phyloP scores from a whole-genome alignment of 768 basidiomycete genomes.

The Russula brevipes region DNA sequence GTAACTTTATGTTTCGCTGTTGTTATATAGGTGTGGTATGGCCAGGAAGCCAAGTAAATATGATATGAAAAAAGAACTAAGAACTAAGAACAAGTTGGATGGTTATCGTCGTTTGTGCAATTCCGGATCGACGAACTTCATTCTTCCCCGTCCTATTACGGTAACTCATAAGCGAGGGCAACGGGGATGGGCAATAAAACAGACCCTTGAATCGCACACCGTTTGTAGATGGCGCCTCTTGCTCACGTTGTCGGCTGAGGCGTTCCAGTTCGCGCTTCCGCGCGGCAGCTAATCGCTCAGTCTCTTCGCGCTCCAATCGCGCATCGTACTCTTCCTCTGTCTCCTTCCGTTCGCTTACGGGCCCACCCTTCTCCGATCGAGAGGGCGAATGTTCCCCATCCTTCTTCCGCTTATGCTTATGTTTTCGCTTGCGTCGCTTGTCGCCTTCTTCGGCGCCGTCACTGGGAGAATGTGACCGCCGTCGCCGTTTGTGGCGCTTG shows the following conservation, averaged over 20 bases:
- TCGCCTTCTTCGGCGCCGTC: conserved; percentile 10
- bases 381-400: conserved; percentile 26
- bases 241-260: conserved; percentile 39
- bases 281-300: conserved; percentile 47
- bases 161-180: background rate
- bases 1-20: conserved; percentile 20
- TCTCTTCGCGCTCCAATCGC: conserved; percentile 61
- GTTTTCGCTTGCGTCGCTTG: conserved; percentile 27
- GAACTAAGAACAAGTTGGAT: conserved; percentile 1
- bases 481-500: conserved; percentile 24
- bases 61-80: background rate
- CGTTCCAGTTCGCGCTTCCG: conserved; percentile 46
- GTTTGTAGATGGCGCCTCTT: conserved; percentile 32
- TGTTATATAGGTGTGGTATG: conserved; percentile 6
- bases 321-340: conserved; percentile 73
- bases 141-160: conserved; percentile 51
- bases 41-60: conserved; percentile 1
- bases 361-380: conserved; percentile 6
- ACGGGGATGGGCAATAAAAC: conserved; percentile 10
- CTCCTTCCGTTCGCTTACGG: conserved; percentile 34
- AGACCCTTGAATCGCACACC: conserved; percentile 65
- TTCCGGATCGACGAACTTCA: conserved; percentile 65
- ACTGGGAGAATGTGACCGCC: conserved; percentile 19
- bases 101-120: conserved; percentile 31
- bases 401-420: conserved; percentile 31